Evolutionary conservation across 352 stramenopile species (phyloP).

Genomic region (Phytopythium sindhum): DNA sequence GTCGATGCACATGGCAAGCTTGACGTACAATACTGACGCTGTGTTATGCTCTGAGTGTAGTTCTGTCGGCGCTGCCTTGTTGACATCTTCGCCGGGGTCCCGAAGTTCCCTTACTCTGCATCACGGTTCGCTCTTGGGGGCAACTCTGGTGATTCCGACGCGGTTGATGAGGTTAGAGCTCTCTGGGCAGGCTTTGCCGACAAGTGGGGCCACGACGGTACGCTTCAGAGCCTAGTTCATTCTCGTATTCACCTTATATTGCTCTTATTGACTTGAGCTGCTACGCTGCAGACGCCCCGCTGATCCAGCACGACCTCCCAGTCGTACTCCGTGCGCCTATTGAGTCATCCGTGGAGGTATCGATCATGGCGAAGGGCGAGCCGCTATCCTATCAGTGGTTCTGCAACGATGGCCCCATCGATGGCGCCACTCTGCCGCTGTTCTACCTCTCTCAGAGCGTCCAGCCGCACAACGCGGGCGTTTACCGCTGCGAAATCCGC

Average conservation of each 20-base stretch:
- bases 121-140: constrained; percentile 24
- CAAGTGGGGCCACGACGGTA: constrained; percentile 65
- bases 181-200: constrained; percentile 52
- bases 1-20: background rate
- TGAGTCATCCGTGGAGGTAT: constrained; percentile 48
- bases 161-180: constrained; percentile 19
- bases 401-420: constrained; percentile 20
- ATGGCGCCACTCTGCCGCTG: constrained; percentile 37
- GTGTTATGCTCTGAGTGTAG: constrained; percentile 14
- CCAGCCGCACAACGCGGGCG: constrained; percentile 50
- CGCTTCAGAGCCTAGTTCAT: background rate
- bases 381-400: constrained; percentile 72
- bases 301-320: constrained; percentile 47
- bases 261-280: background rate
- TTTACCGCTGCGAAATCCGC: constrained; percentile 53
- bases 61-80: constrained; percentile 39
- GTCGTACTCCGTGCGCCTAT: constrained; percentile 26
- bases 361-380: constrained; percentile 56
- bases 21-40: background rate
- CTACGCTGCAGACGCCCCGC: constrained; percentile 16
- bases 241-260: background rate
- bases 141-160: constrained; percentile 7
- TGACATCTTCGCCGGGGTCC: constrained; percentile 58
- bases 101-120: constrained; percentile 49
- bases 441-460: constrained; percentile 53